Evolutionary conservation across 139 green algal genomes (phyloP), one percentile per base, ranked within the genome.

Genomic region (Auxenochlorella pyrenoidosa): DNA sequence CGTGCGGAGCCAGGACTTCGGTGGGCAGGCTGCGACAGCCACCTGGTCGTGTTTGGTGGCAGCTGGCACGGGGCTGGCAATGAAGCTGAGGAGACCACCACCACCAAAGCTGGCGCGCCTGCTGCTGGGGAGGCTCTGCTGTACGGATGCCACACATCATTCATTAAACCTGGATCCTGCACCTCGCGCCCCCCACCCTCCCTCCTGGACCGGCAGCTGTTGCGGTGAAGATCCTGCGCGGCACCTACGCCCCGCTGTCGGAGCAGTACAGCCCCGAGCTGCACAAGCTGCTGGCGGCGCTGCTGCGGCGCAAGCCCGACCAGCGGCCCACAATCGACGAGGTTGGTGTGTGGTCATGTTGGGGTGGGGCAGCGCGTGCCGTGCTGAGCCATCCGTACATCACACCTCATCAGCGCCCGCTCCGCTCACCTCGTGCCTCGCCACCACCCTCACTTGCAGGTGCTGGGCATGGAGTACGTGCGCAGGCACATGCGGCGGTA

Each of bases 291-390:
- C 73, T 88, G 58, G 38, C 38, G 22, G 15, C 30, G 8, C 73
- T 88, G 84, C 84, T 88, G 73, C 58, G 73, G 15, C 58, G 84
- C 32, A 83, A 76, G 40, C 71, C 73, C 0, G 75, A 88, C 34
- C 54, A 83, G 43, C 84, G 84, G 22, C 84, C 84, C 0, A 84
- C 30, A 21, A 78, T 88, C 19, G 60, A 76, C 41, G 65, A 88
- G 84, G 84, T 58, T 15, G 40, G 72, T n/a, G 3, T 34, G 36
- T 2, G n/a, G 40, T 13, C 1, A 2, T 13, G 36, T 22, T 22
- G 63, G 63, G 5, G 21, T 22, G 24, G 63, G 63, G 30, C 47
- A 47, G 8, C 16, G 44, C 16, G 10, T n/a, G n/a, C n/a, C n/a
- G n/a, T 12, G 16, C 76, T 82, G 32, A 1, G 28, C 16, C 6